Evolutionary conservation across 768 basidiomycete species (phyloP).

Genomic region (Postia placenta): DNA sequence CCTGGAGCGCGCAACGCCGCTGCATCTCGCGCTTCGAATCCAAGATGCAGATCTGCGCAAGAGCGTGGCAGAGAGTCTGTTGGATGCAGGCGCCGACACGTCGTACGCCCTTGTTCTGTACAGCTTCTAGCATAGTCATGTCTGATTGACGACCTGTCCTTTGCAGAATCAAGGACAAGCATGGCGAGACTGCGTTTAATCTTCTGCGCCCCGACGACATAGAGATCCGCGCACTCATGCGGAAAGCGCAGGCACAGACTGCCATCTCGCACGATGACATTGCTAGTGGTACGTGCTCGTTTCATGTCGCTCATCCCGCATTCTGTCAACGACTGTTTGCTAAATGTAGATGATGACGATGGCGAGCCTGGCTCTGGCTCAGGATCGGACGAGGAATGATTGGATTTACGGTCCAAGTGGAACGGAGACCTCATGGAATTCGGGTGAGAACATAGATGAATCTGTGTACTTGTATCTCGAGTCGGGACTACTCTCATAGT

Average conservation of each 20-base stretch:
- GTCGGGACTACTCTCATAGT: too few relatives aligned
- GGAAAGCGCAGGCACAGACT: constrained; percentile 45
- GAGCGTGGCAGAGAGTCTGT: constrained; percentile 52
- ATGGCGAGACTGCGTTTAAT: constrained; percentile 51
- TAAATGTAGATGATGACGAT: constrained; percentile 19
- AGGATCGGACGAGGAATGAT: constrained; percentile 21
- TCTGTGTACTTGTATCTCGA: too few relatives aligned
- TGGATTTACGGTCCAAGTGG: too few relatives aligned
- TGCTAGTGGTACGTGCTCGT: constrained; percentile 43
- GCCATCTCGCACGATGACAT: constrained; percentile 56
- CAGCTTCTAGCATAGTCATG: too few relatives aligned
- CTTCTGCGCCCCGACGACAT: constrained; percentile 48
- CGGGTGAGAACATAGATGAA: too few relatives aligned
- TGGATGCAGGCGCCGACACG: constrained; percentile 77
- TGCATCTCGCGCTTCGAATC: constrained; percentile 66
- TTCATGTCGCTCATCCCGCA: background rate
- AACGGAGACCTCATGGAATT: too few relatives aligned
- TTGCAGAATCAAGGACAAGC: constrained; percentile 70
- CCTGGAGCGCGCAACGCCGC: constrained; percentile 64
- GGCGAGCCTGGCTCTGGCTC: constrained; percentile 24
- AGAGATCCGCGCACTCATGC: constrained; percentile 44
- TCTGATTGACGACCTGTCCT: background rate
- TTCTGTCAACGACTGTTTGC: background rate
- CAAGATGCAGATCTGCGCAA: constrained; percentile 47
- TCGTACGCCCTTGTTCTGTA: too few relatives aligned